Conservation (phyloP, 2,329 filamentous ascomycete species). For the Plenodomus tracheiphilus region DNA sequence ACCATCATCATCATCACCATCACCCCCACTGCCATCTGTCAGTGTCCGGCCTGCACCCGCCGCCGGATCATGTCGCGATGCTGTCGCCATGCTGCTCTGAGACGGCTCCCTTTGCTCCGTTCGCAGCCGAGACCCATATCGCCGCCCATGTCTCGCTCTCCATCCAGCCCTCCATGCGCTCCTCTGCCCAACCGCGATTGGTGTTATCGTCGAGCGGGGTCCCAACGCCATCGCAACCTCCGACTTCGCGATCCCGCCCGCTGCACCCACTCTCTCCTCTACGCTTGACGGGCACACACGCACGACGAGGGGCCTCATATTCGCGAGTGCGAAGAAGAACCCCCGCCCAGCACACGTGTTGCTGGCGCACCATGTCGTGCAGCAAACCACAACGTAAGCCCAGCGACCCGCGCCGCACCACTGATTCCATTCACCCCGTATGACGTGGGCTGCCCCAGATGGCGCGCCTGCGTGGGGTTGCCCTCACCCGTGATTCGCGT, state of each 20-base stretch:
- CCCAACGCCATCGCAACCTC: conserved; percentile 20
- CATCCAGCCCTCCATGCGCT: conserved; percentile 33
- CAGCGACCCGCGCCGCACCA: not conserved
- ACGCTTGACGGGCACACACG: conserved; percentile 8
- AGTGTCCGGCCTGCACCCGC: too few relatives aligned
- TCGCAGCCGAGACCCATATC: conserved; percentile 31
- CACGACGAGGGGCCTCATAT: conserved; percentile 4
- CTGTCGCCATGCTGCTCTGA: not conserved
- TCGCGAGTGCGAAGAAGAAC: conserved; percentile 7
- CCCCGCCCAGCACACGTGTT: conserved; percentile 14
- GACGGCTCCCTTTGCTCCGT: conserved; percentile 20
- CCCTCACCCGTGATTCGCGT: conserved; percentile 43
- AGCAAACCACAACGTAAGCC: conserved; percentile 3
- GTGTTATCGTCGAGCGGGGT: conserved; percentile 38
- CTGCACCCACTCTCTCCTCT: conserved; percentile 7
- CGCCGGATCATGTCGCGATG: too few relatives aligned
- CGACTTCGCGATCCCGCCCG: conserved; percentile 28
- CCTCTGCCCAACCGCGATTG: conserved; percentile 30
- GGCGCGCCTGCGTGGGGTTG: conserved; percentile 28
- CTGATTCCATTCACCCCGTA: not conserved
- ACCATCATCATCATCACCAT: not conserved
- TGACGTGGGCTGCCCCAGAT: conserved; percentile 8
- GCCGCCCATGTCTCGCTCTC: conserved; percentile 10
- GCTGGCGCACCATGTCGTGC: conserved; percentile 10
- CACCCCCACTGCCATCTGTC: too few relatives aligned